These are phyloP conservation scores for Cercospora zeae-maydis DNA, from an alignment of 2,329 filamentous ascomycete species.

Conservation along the genomic window DNA sequence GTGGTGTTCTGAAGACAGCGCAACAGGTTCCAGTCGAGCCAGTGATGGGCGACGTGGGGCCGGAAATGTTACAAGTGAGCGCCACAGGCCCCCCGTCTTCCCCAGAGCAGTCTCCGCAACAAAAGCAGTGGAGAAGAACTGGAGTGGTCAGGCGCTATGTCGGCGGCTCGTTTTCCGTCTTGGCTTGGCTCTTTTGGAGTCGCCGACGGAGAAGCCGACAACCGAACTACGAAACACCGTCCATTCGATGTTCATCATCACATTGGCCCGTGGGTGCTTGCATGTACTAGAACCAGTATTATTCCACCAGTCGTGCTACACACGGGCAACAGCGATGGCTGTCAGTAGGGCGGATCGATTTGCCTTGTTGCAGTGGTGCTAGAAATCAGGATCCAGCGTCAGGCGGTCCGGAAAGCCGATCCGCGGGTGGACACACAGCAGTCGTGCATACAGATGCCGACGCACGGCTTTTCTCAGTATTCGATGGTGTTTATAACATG, in stretches of 20 bases:
- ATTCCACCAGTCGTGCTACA: neutral
- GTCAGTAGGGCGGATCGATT: neutral
- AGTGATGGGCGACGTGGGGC: neutral
- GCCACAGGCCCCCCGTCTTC: neutral
- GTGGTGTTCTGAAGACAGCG: neutral
- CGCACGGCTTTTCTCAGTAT: neutral
- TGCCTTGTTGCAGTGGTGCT: neutral
- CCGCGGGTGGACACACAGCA: neutral
- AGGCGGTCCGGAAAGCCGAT: neutral
- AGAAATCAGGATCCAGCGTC: neutral
- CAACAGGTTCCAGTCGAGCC: neutral
- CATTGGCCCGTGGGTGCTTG: neutral
- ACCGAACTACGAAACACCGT: neutral
- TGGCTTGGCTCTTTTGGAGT: neutral
- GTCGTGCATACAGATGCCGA: neutral
- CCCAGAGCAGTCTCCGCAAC: neutral
- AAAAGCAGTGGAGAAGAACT: neutral
- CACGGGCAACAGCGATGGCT: neutral
- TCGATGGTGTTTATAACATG: too few species aligned
- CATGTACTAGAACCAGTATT: neutral
- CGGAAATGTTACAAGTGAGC: neutral
- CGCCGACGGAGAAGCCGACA: neutral
- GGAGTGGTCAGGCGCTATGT: constrained; percentile 3
- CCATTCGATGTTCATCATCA: neutral
- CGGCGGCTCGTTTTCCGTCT: neutral